Conservation (phyloP, 192 early-diverging fungal genomes). For the Linnemannia elongata region DNA sequence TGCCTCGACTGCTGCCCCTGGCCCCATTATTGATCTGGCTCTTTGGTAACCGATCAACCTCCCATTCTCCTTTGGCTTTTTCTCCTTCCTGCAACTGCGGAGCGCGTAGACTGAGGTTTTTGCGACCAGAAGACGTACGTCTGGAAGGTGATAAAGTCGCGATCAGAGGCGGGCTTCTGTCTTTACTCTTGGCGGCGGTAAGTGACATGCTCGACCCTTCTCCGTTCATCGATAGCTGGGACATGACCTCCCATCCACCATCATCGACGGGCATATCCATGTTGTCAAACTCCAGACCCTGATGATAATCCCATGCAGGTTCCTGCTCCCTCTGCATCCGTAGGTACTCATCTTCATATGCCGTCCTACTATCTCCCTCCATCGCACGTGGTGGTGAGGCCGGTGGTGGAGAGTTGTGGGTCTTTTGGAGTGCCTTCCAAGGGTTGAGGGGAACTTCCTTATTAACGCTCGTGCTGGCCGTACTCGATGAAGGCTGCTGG, state of each 20-base stretch:
- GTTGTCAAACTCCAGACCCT: conserved; percentile 33
- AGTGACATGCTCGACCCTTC: neutral
- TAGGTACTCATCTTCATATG: conserved; percentile 4
- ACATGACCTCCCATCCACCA: conserved; percentile 24
- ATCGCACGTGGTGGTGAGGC: neutral
- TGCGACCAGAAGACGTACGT: neutral
- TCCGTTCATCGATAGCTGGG: conserved; percentile 21
- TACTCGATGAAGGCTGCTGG: neutral
- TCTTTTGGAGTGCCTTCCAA: conserved; percentile 19
- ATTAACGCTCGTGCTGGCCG: neutral
- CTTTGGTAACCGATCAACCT: conserved; percentile 2
- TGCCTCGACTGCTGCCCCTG: neutral
- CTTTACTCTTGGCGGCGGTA: neutral
- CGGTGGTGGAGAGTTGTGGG: conserved; percentile 9
- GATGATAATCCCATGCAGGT: conserved; percentile 26
- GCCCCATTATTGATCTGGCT: neutral
- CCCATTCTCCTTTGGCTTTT: neutral
- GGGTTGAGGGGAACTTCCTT: conserved; percentile 9
- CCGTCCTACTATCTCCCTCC: neutral
- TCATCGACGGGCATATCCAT: conserved; percentile 1
- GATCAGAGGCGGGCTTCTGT: conserved; percentile 4
- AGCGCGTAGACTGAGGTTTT: conserved; percentile 2
- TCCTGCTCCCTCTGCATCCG: conserved; percentile 14
- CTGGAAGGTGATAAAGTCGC: conserved; percentile 20
- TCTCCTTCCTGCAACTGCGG: conserved; percentile 5